Conservation (phyloP, 108 stramenopile species). For the Nitzschia inconspicua region DNA sequence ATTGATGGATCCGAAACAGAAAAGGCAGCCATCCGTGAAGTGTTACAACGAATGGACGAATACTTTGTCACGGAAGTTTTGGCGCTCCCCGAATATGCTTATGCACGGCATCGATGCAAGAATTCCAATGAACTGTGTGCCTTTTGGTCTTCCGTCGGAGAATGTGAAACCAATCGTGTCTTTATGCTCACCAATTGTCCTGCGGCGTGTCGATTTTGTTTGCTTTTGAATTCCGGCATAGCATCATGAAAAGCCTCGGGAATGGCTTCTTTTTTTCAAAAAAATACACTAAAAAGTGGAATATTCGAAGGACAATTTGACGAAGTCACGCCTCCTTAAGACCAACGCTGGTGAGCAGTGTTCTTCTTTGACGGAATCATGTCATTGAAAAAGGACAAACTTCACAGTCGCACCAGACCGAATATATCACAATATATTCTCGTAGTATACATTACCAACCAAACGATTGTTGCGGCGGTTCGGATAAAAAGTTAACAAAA, state of each 20-base stretch:
- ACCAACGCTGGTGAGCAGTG: too few species aligned
- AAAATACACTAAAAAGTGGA: too few species aligned
- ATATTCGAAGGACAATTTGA: too few species aligned
- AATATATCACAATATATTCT: too few species aligned
- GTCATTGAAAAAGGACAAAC: too few species aligned
- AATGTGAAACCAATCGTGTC: conserved; percentile 67
- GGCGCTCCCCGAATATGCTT: conserved; percentile 59
- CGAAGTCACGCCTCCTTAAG: too few species aligned
- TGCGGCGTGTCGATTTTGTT: conserved; percentile 78
- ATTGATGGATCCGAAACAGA: conserved; percentile 59
- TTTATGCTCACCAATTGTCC: conserved; percentile 80
- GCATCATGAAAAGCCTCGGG: conserved; percentile 9
- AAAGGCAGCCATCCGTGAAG: conserved; percentile 41
- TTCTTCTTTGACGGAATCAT: too few species aligned
- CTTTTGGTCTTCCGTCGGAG: conserved; percentile 72
- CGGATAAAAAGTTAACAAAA: too few species aligned
- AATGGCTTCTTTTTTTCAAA: too few species aligned
- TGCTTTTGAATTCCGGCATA: conserved; percentile 39
- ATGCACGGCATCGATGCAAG: conserved; percentile 52
- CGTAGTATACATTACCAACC: too few species aligned
- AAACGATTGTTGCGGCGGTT: too few species aligned
- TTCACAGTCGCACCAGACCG: too few species aligned
- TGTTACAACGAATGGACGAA: conserved; percentile 48
- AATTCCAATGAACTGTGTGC: conserved; percentile 59
- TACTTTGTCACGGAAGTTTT: conserved; percentile 70